Evolutionary conservation across 805 yeast species (phyloP), one percentile per base, ranked within the genome.

Genomic region (Teunomyces aglyptinius): DNA sequence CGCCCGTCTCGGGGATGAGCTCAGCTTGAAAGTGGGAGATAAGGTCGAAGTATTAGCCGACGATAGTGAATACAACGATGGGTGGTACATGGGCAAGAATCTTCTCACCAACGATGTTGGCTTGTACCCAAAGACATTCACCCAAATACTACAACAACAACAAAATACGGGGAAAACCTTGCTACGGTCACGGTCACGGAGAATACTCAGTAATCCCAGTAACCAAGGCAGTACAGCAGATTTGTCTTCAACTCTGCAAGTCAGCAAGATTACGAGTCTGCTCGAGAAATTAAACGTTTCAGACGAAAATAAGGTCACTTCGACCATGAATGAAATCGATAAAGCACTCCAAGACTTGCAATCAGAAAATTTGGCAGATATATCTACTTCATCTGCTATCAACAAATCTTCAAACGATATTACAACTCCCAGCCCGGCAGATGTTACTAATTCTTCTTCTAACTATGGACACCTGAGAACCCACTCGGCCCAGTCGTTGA

Each of bases 1-100:
- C 40, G 89, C 95, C 39, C 78, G 98, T 43, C 73, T 91, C 51
- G 96, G 89, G 20, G 99, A 94, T 67, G 99, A 94, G 66, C 73
- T 94, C 33, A 81, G 83, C 40, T 75, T 94, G 55, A 77, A 74
- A 41, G 79, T 85, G 8, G 98, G 97, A 22, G 97, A 94, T 61
- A 83, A 81, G 50, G 76, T 94, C 47, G 95, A 89, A 63, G 89
- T 94, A 6, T 80, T 94, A 18, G 89, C 96, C 38, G 97, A 90
- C 65, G 99, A 94, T 67, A 80, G 85, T 51, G 97, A 89, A 59
- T 94, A 86, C 65, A 86, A 88, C 57, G 98, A 94, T 65, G 97
- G 98, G 13, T 94, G 99, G 99, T 94, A 85, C 61, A 86, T 88
- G 76, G 96, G 97, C 3, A 83, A 81, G 49, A 91, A 91, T 56